These are phyloP conservation scores for Xerocomellus intermedius DNA, from an alignment of 768 basidiomycete species.

Conservation along the genomic window DNA sequence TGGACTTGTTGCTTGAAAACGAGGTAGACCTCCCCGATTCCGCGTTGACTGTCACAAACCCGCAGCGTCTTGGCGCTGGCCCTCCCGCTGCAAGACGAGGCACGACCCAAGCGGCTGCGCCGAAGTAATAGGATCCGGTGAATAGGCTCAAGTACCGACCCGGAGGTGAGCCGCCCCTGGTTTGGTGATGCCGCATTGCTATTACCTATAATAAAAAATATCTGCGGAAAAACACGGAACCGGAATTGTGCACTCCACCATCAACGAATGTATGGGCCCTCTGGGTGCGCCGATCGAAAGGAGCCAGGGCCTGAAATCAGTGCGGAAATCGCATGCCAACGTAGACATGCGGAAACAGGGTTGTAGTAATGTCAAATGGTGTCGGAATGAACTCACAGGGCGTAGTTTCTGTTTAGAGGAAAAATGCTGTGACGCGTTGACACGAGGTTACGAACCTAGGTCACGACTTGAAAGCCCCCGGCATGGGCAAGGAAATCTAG, in stretches of 20 bases:
- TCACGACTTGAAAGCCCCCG: not conserved
- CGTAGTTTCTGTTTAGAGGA: conserved; percentile 12
- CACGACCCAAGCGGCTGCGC: not conserved
- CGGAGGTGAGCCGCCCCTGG: conserved; percentile 5
- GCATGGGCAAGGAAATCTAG: not conserved
- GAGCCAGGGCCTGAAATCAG: conserved; percentile 6
- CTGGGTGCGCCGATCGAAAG: not conserved
- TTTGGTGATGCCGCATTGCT: conserved; percentile 15
- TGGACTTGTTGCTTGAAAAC: not conserved
- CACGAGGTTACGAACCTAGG: conserved; percentile 20
- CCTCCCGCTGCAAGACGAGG: not conserved
- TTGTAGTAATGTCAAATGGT: conserved; percentile 16
- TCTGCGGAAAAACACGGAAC: conserved; percentile 8
- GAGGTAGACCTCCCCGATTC: not conserved
- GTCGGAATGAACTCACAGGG: conserved; percentile 14
- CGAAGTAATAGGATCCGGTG: conserved; percentile 4
- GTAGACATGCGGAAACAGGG: conserved; percentile 23
- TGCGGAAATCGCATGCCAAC: conserved; percentile 19
- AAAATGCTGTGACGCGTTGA: conserved; percentile 19
- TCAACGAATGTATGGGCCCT: not conserved
- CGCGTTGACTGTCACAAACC: not conserved
- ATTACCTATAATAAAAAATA: conserved; percentile 13
- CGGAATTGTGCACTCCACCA: not conserved
- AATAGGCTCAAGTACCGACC: conserved; percentile 11
- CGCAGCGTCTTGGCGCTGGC: not conserved